Evolutionary conservation across 306 rosid species (phyloP), one percentile per base, ranked within the genome.

Genomic region (Dalbergia oliveri): DNA sequence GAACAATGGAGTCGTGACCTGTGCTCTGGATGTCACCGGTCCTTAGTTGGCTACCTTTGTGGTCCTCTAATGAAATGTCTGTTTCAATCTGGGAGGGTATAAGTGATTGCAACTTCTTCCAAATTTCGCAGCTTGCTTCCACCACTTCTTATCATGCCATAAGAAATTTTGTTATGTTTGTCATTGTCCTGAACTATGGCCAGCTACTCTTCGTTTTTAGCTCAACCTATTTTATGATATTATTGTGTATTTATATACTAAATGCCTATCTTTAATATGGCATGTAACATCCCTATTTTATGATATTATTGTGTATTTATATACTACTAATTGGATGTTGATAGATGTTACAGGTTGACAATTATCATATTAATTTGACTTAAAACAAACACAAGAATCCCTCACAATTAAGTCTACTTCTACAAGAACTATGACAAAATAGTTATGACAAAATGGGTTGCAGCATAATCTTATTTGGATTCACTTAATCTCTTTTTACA

Each of bases 31-130:
- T 79, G 80, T 66, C 49, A 23, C 50, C 16, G 18, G 76, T 41
- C 53, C 49, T 23, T 13, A 21, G 58, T 78, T 82, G 39, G 85
- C 60, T 73, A 18, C 65, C 57, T 26, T 60, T 37, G 41, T 37
- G 41, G 41, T 87, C 89, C 69, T 12, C n/a, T 57, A 23, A 49
- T 83, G 83, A 60, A n/a, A 18, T 86, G 87, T 87, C 89, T 73
- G 13, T 75, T 87, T 83, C 87, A 73, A 72, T 86, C 83, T 80
- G 81, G 72, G 31, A 80, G 79, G 58, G 51, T 56, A 47, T n/a
- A 41, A 21, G 39, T 77, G 44, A 80, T 77, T 47, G 1, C 77
- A 67, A 53, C 41, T 61, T 66, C 67, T 49, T 60, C 72, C 65
- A 59, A n/a, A 19, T 31, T 75, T 45, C 54, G 66, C 76, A 43